These are phyloP conservation scores for Iodosphaeria phyllophila DNA, from an alignment of 2,329 filamentous ascomycete genomes.

Conservation along the genomic window DNA sequence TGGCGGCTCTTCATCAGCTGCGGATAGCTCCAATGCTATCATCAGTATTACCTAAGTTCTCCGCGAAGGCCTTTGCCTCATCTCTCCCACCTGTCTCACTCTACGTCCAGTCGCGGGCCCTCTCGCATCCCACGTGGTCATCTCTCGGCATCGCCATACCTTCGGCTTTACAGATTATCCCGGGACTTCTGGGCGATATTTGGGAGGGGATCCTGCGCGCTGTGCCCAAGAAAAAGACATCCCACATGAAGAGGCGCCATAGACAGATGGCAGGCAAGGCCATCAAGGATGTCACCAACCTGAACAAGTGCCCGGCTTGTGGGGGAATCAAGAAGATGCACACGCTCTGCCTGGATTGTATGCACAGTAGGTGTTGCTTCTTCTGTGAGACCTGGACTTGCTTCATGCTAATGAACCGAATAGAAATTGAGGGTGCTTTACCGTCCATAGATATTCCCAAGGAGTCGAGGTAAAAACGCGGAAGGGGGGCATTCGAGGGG, in stretches of 20 bases:
- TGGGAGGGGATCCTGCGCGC: slow-evolving; percentile 88
- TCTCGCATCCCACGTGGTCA: slow-evolving; percentile 26
- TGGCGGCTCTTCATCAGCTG: slow-evolving; percentile 24
- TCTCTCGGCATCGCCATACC: slow-evolving; percentile 40
- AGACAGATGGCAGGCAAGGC: slow-evolving; percentile 93
- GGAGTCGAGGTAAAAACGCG: too few species aligned
- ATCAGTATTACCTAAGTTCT: slow-evolving; percentile 36
- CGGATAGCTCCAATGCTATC: slow-evolving; percentile 19
- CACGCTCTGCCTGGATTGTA: slow-evolving; percentile 72
- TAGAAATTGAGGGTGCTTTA: slow-evolving; percentile 28
- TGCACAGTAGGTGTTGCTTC: slow-evolving; percentile 59
- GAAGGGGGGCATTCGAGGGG: too few species aligned
- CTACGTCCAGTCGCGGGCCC: slow-evolving; percentile 18
- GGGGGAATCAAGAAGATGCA: slow-evolving; percentile 79
- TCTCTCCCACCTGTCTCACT: slow-evolving; percentile 23
- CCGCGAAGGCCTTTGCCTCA: slow-evolving; percentile 20
- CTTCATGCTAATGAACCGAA: too few species aligned
- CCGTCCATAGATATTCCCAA: too few species aligned
- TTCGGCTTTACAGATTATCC: slow-evolving; percentile 40
- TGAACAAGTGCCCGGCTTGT: slow-evolving; percentile 82
- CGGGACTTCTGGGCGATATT: slow-evolving; percentile 57
- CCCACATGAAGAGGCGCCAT: slow-evolving; percentile 84
- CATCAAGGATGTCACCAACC: slow-evolving; percentile 68
- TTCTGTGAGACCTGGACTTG: too few species aligned
- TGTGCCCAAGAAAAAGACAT: slow-evolving; percentile 97